These are phyloP conservation scores for Cordyceps fumosorosea DNA, from an alignment of 2,329 filamentous ascomycete species.

Conservation along the genomic window DNA sequence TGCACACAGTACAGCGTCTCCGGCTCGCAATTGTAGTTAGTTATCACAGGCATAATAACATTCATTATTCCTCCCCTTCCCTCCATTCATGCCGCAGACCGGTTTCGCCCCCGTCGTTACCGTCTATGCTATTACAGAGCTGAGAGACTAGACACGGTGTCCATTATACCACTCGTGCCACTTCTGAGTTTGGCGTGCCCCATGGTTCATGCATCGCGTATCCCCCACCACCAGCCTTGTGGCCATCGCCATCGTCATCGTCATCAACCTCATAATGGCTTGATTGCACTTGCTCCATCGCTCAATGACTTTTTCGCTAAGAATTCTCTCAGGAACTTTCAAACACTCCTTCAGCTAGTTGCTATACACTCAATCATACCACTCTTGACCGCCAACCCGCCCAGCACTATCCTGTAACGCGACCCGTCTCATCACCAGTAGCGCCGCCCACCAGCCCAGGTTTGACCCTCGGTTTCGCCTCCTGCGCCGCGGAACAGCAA, in stretches of 20 bases:
- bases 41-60: background rate
- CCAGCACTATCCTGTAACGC: slow-evolving; percentile 9
- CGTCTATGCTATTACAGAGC: background rate
- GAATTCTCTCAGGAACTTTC: background rate
- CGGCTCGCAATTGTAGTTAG: background rate
- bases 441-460: slow-evolving; percentile 1
- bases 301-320: background rate
- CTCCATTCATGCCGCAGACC: slow-evolving; percentile 1
- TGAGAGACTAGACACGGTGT: background rate
- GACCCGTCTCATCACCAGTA: slow-evolving; percentile 3
- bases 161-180: background rate
- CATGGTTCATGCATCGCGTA: background rate
- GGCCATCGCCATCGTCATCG: background rate
- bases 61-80: background rate
- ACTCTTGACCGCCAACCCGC: background rate
- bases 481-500: background rate
- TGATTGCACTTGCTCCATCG: background rate
- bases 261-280: background rate
- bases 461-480: slow-evolving; percentile 12
- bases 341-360: background rate
- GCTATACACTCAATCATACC: slow-evolving; percentile 1
- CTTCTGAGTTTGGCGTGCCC: background rate
- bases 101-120: slow-evolving; percentile 2
- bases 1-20: background rate
- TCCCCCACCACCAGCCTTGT: background rate